A percentile compares a stretch with the other conserved stretches of the same genome.
These are phyloP conservation scores for Solanum tarijense DNA, from an alignment of 257 asterid genomes.

Conservation along the genomic window DNA sequence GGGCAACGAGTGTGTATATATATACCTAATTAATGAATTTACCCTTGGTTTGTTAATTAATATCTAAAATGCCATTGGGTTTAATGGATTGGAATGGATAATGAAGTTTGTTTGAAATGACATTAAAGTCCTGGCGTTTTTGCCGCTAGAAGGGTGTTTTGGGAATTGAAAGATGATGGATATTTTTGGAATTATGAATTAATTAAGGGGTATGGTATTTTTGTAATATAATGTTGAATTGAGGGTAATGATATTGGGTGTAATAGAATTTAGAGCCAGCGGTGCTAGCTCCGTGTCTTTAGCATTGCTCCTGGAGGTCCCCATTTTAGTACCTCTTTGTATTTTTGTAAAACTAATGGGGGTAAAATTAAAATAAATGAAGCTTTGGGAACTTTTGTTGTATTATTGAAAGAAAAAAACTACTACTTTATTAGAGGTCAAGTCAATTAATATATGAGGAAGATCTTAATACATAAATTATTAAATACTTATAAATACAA, in stretches of 20 bases:
- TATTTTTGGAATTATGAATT: background rate
- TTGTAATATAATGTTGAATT: background rate
- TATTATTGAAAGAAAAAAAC: background rate
- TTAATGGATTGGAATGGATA: background rate
- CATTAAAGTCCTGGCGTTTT: background rate
- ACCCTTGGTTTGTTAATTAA: background rate
- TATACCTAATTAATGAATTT: background rate
- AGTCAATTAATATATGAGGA: background rate
- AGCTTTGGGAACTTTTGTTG: background rate
- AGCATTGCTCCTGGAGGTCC: background rate
- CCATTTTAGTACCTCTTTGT: background rate
- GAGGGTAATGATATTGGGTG: background rate
- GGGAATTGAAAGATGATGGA: background rate
- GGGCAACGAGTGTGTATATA: background rate
- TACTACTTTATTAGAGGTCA: background rate
- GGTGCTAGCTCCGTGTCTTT: constrained; percentile 1
- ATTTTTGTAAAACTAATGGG: background rate
- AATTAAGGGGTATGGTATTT: background rate
- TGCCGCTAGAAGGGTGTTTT: background rate
- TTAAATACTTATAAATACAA: background rate
- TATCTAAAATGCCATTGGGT: background rate
- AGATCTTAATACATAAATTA: background rate
- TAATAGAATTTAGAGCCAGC: background rate
- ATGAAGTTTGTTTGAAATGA: background rate
- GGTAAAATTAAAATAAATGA: background rate